A percentile compares a stretch with the other conserved stretches of the same genome.
Evolutionary conservation across 2,329 filamentous ascomycete species (phyloP).

Genomic region (Xylaria sp.): DNA sequence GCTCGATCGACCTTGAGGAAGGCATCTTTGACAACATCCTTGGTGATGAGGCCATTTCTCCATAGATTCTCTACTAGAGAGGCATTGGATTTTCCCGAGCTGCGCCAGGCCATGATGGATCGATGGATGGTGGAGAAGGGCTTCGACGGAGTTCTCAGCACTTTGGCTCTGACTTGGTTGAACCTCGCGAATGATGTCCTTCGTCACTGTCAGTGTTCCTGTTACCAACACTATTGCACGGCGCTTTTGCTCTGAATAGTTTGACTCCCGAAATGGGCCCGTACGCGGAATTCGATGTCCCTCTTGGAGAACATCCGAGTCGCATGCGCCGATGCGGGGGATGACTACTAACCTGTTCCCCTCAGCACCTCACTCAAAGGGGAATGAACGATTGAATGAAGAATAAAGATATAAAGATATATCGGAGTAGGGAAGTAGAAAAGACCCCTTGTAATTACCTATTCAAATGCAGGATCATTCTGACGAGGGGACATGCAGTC

Average conservation of each 20-base stretch:
- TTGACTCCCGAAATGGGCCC: neutral
- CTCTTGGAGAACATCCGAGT: neutral
- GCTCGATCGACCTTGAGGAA: conserved; percentile 82
- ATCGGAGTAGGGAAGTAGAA: too few relatives aligned
- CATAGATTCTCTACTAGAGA: conserved; percentile 75
- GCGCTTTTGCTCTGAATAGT: neutral
- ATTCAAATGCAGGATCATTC: too few relatives aligned
- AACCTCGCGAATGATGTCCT: neutral
- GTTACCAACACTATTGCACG: neutral
- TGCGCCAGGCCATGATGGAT: conserved; percentile 77
- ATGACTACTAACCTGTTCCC: neutral
- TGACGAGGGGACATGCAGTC: too few relatives aligned
- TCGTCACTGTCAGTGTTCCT: neutral
- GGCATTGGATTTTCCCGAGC: conserved; percentile 67
- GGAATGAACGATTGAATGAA: neutral
- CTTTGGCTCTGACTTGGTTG: neutral
- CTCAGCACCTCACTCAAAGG: too few relatives aligned
- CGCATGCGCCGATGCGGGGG: neutral
- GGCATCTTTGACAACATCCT: conserved; percentile 66
- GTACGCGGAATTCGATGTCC: neutral
- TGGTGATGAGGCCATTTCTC: conserved; percentile 66
- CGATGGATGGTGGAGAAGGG: neutral
- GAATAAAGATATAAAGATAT: neutral
- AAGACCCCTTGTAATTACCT: too few relatives aligned
- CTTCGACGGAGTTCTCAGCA: neutral